Evolutionary conservation across 495 filamentous ascomycete species (phyloP).

Genomic region (Aspergillus diversus): DNA sequence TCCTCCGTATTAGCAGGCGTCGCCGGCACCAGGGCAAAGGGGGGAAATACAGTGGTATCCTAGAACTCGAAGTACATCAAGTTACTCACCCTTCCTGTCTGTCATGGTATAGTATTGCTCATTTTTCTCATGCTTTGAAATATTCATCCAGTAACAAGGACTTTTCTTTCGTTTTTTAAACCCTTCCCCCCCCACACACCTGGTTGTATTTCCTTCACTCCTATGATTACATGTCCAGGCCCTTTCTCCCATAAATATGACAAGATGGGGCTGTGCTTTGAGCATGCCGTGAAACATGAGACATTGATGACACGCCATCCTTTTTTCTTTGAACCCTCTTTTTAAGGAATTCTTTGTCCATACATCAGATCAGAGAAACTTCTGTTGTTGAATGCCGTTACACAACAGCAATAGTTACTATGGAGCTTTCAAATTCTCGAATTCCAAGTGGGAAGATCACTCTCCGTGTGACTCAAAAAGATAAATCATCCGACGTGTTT

Average conservation of each 20-base stretch:
- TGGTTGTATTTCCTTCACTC: not conserved
- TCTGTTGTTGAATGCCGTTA: not conserved
- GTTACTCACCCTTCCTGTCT: not conserved
- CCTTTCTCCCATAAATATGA: not conserved
- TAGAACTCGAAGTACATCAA: no score
- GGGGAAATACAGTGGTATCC: not conserved
- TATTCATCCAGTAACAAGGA: no score
- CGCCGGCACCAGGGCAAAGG: no score
- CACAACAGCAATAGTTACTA: not conserved
- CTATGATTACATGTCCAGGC: not conserved
- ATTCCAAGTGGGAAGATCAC: not conserved
- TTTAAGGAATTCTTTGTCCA: not conserved
- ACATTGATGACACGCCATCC: not conserved
- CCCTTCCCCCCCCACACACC: not conserved
- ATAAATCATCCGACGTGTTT: no score
- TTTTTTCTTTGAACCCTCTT: not conserved
- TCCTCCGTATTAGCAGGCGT: not conserved
- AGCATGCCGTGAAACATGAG: slow-evolving; percentile 14
- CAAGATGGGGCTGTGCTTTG: not conserved
- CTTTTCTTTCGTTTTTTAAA: slow-evolving; percentile 1
- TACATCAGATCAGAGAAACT: not conserved
- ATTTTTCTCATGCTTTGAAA: not conserved
- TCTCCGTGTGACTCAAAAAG: no score
- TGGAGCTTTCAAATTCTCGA: not conserved
- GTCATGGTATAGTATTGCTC: not conserved